Percentiles rank a stretch among this genome's conserved stretches.
Conservation (phyloP, 768 basidiomycete species). For the Amanita rubescens region DNA sequence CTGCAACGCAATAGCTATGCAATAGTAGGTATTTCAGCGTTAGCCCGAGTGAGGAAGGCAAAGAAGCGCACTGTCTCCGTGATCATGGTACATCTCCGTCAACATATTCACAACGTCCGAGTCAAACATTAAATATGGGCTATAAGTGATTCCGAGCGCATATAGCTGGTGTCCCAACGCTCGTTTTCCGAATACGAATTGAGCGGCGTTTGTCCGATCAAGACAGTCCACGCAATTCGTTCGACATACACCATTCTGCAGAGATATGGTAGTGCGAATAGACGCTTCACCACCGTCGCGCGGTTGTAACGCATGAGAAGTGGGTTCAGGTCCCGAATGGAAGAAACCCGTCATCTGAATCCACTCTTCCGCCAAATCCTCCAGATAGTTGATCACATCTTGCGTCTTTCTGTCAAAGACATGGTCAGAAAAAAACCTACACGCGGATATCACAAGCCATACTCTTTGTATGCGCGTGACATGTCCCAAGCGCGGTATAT, state of each 20-base stretch:
- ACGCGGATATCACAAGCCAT: constrained; percentile 4
- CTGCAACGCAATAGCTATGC: constrained; percentile 93
- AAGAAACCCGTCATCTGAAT: constrained; percentile 92
- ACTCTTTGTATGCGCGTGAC: constrained; percentile 93
- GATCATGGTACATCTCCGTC: constrained; percentile 98
- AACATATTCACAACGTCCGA: constrained; percentile 94
- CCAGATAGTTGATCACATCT: constrained; percentile 91
- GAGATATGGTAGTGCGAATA: constrained; percentile 61
- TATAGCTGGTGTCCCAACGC: constrained; percentile 94
- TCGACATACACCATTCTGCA: constrained; percentile 90
- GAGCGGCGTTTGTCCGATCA: constrained; percentile 93
- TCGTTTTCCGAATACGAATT: constrained; percentile 94
- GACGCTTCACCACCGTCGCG: constrained; percentile 21
- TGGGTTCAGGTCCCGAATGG: constrained; percentile 91
- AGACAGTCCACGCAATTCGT: constrained; percentile 97
- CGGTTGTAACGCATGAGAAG: constrained; percentile 30
- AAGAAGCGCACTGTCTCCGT: constrained; percentile 74
- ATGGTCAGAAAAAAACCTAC: background rate
- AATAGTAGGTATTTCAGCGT: constrained; percentile 8
- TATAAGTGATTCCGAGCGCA: constrained; percentile 83
- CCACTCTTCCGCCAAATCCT: constrained; percentile 91
- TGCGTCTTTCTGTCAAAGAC: constrained; percentile 66
- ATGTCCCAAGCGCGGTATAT: constrained; percentile 95
- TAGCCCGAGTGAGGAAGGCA: background rate
- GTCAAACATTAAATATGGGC: constrained; percentile 82